Conservation (phyloP, 2,329 filamentous ascomycete genomes). For the Ilyonectria sp. region DNA sequence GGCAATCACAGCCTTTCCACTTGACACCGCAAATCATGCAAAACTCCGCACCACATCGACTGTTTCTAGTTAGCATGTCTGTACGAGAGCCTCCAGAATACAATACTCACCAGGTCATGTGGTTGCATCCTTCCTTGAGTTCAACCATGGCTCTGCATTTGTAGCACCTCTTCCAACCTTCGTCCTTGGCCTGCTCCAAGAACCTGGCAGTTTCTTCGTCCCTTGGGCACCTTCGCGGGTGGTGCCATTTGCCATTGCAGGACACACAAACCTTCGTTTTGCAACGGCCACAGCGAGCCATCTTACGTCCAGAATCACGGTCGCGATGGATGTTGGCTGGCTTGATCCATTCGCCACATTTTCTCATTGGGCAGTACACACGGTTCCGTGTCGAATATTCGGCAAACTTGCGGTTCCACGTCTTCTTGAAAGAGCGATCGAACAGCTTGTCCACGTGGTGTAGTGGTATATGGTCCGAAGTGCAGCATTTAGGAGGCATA, state of each 20-base stretch:
- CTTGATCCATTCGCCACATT: constrained; percentile 86
- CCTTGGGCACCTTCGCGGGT: constrained; percentile 76
- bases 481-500: constrained; percentile 91
- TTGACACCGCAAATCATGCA: constrained; percentile 88
- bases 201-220: constrained; percentile 77
- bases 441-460: constrained; percentile 85
- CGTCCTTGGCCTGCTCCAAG: constrained; percentile 75
- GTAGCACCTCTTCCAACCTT: constrained; percentile 84
- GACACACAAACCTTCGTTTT: constrained; percentile 80
- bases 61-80: constrained; percentile 50
- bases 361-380: constrained; percentile 81
- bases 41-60: constrained; percentile 86
- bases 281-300: constrained; percentile 80
- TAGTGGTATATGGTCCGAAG: constrained; percentile 78
- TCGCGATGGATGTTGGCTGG: constrained; percentile 76
- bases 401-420: constrained; percentile 85
- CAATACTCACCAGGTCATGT: constrained; percentile 83
- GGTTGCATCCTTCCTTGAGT: constrained; percentile 86
- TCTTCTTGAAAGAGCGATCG: constrained; percentile 79
- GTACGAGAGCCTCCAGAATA: neutral
- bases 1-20: constrained; percentile 89
- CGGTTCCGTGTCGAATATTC: constrained; percentile 83
- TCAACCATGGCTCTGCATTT: constrained; percentile 83
- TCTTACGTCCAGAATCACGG: constrained; percentile 71
- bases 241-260: constrained; percentile 84